Base-by-base conservation (phyloP, 257 asterid species). In the Penstemon davidsonii region DNA sequence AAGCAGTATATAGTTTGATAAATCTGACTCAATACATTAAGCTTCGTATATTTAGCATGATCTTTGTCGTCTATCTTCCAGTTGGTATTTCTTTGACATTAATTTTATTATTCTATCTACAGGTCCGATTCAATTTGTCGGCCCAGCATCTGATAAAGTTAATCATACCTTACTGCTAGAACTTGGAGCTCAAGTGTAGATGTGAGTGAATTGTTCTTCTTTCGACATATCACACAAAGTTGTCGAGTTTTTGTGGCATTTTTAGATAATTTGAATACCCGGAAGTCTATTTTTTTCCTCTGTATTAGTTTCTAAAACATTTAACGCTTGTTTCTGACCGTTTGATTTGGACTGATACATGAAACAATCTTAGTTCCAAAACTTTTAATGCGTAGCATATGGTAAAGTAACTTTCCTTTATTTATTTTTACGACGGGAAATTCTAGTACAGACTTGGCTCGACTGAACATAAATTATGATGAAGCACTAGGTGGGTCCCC, bases 51-150 rank as follows among this genome's bases (percentile, higher is more conserved):
- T 25, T 39, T 59, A 39, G 5, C 33, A 39, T 40, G 33, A 12
- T 40, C 41, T 40, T 59, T 5, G 3, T 13, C 64, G 37, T 41
- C 49, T 59, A 18, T 15, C 33, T 62, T 9, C 45, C 53, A 12
- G 33, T 63, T 63, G 68, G 11, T 9, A 61, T 10, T 57, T 15
- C 53, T 13, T 15, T 3, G 8, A 37, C 9, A 39, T 15, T 9
- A 11, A 42, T 54, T 47, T 42, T 56, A 43, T 43, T 12, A 3
- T 7, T 25, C 36, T 39, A 42, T 73, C 33, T 49, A 43, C 86
- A 92, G 98, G 98, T 68, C 98, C 98, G 46, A 92, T 90, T 73
- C 97, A 92, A 70, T 92, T 92, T 61, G 83, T 81, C 44, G 97
- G 98, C 64, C 95, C 97, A 10, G 77, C 79, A 46, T 74, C 97